These are phyloP conservation scores for Musa beccarii DNA, from an alignment of 176 grass and related monocot species.

Conservation along the genomic window DNA sequence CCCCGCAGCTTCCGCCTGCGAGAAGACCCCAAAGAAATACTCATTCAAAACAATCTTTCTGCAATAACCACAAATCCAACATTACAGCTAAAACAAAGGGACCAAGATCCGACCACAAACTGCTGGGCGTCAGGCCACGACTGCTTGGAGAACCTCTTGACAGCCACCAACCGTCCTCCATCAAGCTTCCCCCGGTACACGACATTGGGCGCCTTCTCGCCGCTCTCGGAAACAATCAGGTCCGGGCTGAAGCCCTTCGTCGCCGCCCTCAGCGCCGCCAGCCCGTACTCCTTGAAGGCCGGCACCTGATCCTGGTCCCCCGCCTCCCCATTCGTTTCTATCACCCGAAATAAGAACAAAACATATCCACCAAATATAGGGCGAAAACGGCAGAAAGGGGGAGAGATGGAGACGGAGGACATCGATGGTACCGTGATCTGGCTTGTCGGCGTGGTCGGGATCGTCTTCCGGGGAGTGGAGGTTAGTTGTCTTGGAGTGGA, in stretches of 20 bases:
- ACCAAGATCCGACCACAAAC: slow-evolving; percentile 53
- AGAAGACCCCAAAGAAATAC: slow-evolving; percentile 9
- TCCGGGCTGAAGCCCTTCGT: slow-evolving; percentile 94
- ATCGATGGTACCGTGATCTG: slow-evolving; percentile 59
- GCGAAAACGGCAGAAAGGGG: slow-evolving; percentile 10
- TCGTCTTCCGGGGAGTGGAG: slow-evolving; percentile 48
- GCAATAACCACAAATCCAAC: slow-evolving; percentile 16
- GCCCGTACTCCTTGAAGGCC: slow-evolving; percentile 75
- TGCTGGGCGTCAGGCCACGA: slow-evolving; percentile 98
- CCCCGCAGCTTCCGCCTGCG: slow-evolving; percentile 71
- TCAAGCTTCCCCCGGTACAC: slow-evolving; percentile 90
- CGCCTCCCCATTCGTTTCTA: slow-evolving; percentile 52
- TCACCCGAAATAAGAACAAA: neutral
- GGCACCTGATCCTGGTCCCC: slow-evolving; percentile 62
- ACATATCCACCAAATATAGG: neutral
- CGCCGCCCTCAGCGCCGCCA: slow-evolving; percentile 76
- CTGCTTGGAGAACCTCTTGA: slow-evolving; percentile 92
- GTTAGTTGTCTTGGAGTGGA: slow-evolving; percentile 70
- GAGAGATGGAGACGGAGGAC: neutral
- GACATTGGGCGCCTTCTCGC: slow-evolving; percentile 97
- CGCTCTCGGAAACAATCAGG: slow-evolving; percentile 95
- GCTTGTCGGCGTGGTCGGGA: slow-evolving; percentile 41
- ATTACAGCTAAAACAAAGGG: neutral
- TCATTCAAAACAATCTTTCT: neutral
- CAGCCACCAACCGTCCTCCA: slow-evolving; percentile 65